phyloP scores from a whole-genome alignment of 192 early-diverging fungal species.

The Helicostylum pulchrum region DNA sequence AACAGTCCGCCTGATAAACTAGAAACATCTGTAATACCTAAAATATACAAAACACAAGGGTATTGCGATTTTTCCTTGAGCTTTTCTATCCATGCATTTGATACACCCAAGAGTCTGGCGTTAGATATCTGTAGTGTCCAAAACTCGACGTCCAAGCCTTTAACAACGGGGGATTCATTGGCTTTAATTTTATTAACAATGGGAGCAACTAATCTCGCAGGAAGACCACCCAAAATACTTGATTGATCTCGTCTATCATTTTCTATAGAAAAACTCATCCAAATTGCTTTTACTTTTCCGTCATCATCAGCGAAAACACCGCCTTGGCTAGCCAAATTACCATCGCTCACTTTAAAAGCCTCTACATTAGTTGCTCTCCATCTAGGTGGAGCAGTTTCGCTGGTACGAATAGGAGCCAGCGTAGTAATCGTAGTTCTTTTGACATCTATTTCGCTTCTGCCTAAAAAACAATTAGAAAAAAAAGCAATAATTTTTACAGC shows the following conservation, averaged over 20 bases:
- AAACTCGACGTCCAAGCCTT: conserved; percentile 59
- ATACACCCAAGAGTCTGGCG: conserved; percentile 57
- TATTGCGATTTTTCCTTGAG: conserved; percentile 40
- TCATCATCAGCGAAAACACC: conserved; percentile 59
- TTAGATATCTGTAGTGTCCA: conserved; percentile 52
- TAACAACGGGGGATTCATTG: conserved; percentile 45
- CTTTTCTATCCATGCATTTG: conserved; percentile 51
- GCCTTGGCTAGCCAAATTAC: conserved; percentile 60
- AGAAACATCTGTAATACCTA: conserved; percentile 55
- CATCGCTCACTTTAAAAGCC: conserved; percentile 61
- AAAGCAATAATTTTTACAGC: not conserved
- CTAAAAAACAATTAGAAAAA: no score
- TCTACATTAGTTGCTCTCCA: conserved; percentile 51
- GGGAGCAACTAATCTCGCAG: conserved; percentile 41
- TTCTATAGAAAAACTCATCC: conserved; percentile 66
- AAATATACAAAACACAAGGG: conserved; percentile 51
- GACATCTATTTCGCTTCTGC: conserved; percentile 15
- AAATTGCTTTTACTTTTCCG: conserved; percentile 59
- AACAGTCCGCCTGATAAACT: conserved; percentile 54
- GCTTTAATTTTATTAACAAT: conserved; percentile 46
- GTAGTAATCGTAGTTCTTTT: conserved; percentile 56
- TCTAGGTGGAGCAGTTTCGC: conserved; percentile 60
- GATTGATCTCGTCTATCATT: conserved; percentile 52
- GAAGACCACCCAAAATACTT: conserved; percentile 57
- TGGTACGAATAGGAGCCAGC: conserved; percentile 55